A percentile compares a stretch with the other conserved stretches of the same genome.
Evolutionary conservation across 805 yeast genomes (phyloP).

Genomic region (Pachysolen tannophilus): DNA sequence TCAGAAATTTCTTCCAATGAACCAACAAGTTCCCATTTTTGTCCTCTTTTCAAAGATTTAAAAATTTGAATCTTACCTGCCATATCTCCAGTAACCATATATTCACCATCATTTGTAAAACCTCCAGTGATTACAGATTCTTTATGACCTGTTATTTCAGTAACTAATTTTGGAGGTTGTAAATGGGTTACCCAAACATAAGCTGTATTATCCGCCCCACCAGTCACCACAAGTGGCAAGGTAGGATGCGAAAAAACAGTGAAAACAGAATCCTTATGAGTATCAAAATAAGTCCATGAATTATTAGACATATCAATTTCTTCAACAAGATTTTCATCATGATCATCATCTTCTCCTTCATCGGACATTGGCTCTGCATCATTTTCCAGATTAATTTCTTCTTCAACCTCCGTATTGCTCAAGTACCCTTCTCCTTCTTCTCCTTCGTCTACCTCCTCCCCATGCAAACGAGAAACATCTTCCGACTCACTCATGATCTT

Average conservation of each 20-base stretch:
- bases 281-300: constrained; percentile 83
- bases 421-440: constrained; percentile 29
- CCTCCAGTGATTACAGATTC: constrained; percentile 85
- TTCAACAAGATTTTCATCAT: constrained; percentile 34
- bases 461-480: too few relatives aligned
- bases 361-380: constrained; percentile 22
- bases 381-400: constrained; percentile 20
- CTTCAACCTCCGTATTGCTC: constrained; percentile 35
- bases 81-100: constrained; percentile 89
- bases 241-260: constrained; percentile 77
- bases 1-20: constrained; percentile 86
- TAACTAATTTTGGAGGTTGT: constrained; percentile 73
- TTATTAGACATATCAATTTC: constrained; percentile 88
- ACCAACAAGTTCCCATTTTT: constrained; percentile 67
- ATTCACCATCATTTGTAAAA: constrained; percentile 77
- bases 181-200: constrained; percentile 90
- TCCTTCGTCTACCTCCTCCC: constrained; percentile 11
- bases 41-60: constrained; percentile 67
- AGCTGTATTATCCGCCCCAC: constrained; percentile 92
- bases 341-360: constrained; percentile 34
- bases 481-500: too few relatives aligned
- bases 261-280: constrained; percentile 82
- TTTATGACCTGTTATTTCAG: constrained; percentile 70
- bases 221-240: constrained; percentile 80
- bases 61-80: constrained; percentile 75